These are phyloP conservation scores for Cyberlindnera euphorbiae DNA, from an alignment of 805 yeast genomes.

Conservation along the genomic window DNA sequence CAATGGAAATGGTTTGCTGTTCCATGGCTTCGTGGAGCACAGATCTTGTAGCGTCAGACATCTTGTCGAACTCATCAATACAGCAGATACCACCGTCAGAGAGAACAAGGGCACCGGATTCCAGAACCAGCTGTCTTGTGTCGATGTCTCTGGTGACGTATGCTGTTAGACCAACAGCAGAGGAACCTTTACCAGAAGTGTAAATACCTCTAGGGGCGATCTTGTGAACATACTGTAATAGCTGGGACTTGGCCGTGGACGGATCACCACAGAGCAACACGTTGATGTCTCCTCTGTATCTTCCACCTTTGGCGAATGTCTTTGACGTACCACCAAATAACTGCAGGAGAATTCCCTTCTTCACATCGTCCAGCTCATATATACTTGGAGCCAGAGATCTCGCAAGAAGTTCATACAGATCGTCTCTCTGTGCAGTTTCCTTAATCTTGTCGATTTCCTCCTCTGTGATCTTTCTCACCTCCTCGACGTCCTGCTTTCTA, in stretches of 20 bases:
- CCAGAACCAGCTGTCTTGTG: slow-evolving; percentile 88
- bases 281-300: slow-evolving; percentile 94
- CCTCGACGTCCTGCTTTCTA: slow-evolving; percentile 71
- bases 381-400: slow-evolving; percentile 96
- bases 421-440: slow-evolving; percentile 60
- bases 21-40: slow-evolving; percentile 99
- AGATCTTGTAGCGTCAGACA: slow-evolving; percentile 91
- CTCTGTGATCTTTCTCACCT: slow-evolving; percentile 59
- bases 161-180: slow-evolving; percentile 98
- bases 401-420: slow-evolving; percentile 79
- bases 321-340: slow-evolving; percentile 95
- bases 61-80: slow-evolving; percentile 97
- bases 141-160: slow-evolving; percentile 93
- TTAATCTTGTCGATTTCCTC: slow-evolving; percentile 65
- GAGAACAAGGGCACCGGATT: slow-evolving; percentile 91
- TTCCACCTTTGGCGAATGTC: slow-evolving; percentile 81
- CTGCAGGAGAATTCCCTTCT: slow-evolving; percentile 89
- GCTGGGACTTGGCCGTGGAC: slow-evolving; percentile 93
- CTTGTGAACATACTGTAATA: slow-evolving; percentile 91
- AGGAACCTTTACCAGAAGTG: slow-evolving; percentile 98
- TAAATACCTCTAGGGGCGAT: slow-evolving; percentile 98
- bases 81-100: slow-evolving; percentile 99
- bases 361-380: slow-evolving; percentile 93
- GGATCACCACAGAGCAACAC: slow-evolving; percentile 95
- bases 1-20: slow-evolving; percentile 96